phyloP scores from a whole-genome alignment of 768 basidiomycete species.

The Kwoniella pini region DNA sequence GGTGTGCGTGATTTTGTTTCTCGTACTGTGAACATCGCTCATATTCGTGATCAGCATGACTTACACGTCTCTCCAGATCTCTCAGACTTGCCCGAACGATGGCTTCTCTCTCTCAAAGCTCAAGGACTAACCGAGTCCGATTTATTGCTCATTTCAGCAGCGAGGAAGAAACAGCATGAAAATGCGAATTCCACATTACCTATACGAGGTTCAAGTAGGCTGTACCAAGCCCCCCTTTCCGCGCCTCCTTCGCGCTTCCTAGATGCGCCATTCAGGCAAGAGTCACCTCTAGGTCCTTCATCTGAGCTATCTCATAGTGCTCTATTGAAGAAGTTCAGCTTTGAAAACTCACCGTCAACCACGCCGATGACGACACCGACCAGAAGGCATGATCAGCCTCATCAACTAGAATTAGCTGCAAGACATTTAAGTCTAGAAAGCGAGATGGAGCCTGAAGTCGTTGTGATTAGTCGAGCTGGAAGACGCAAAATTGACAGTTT shows the following conservation, averaged over 20 bases:
- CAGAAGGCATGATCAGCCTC: not conserved
- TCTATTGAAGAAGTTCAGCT: conserved; percentile 17
- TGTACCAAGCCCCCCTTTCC: conserved; percentile 5
- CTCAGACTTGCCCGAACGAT: conserved; percentile 32
- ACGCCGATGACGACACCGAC: not conserved
- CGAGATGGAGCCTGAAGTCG: no score
- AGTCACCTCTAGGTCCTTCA: not conserved
- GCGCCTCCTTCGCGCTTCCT: not conserved
- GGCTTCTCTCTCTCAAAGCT: conserved; percentile 29
- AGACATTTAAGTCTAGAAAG: no score
- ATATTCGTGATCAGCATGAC: conserved; percentile 34
- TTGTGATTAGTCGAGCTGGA: no score
- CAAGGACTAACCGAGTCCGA: conserved; percentile 42
- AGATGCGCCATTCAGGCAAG: not conserved
- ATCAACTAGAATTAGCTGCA: no score
- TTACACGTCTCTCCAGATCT: conserved; percentile 41
- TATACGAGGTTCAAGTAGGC: not conserved
- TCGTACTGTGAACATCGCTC: no score
- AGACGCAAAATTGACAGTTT: not conserved
- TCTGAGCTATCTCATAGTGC: not conserved
- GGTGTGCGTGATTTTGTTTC: conserved; percentile 36
- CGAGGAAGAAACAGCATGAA: conserved; percentile 19
- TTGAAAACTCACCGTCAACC: not conserved
- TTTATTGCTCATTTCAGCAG: conserved; percentile 33
- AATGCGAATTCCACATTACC: not conserved